These are phyloP conservation scores for Pyracantha coccinea DNA, from an alignment of 331 rosid genomes.

Conservation along the genomic window DNA sequence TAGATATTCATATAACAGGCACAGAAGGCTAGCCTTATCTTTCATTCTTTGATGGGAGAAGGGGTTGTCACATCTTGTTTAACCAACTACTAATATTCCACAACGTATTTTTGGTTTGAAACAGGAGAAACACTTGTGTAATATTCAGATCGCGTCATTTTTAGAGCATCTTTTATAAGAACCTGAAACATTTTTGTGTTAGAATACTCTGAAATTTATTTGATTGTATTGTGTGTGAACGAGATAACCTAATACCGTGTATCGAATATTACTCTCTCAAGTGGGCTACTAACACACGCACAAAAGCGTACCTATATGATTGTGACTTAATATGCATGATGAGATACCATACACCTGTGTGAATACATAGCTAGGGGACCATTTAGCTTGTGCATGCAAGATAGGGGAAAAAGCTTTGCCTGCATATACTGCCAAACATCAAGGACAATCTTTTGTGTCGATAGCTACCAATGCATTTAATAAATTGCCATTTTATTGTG, in stretches of 20 bases:
- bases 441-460: background rate
- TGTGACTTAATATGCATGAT: no score
- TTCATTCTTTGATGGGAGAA: background rate
- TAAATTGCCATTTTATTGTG: background rate
- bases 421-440: no score
- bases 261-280: no score
- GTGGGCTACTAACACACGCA: background rate
- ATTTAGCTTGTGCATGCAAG: background rate
- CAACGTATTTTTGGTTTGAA: background rate
- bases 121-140: no score
- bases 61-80: background rate
- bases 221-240: no score
- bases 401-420: background rate
- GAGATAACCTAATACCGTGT: no score
- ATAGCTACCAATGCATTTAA: background rate
- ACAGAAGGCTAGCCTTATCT: background rate
- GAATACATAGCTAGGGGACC: background rate
- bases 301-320: background rate
- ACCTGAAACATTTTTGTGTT: no score
- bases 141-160: no score
- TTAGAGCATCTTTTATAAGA: no score
- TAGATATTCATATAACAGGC: background rate
- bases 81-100: no score
- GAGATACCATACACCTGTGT: no score
- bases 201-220: no score